Evolutionary conservation across 2,329 filamentous ascomycete genomes (phyloP), one percentile per base, ranked within the genome.

Genomic region (Mycosphaerella arachidis): DNA sequence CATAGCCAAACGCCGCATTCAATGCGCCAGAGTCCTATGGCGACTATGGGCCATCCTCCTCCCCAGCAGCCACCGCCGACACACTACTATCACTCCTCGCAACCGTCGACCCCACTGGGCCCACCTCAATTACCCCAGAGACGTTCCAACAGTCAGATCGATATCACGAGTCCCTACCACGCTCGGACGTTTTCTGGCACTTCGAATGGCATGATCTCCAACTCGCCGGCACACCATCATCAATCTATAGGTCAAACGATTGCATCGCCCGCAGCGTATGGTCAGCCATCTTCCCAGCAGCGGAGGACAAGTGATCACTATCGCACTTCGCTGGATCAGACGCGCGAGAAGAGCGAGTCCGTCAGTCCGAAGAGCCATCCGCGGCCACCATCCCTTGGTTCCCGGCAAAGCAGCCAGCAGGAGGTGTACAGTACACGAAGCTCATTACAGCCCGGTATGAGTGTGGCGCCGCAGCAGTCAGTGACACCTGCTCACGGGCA

Each of bases 281-380:
- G 57, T 35, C 66, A 67, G 16, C 65, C 67, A 33, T 69, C 67
- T 18, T 65, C 67, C 24, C 64, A 66, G 24, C 57, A 61, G 27
- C 66, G 67, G 18, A 63, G 65, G 35, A 66, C 66, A 18, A 70
- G 69, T 48, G 70, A 73, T 35, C 27, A 31, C 20, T 70, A 76
- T 48, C 78, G 81, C 59, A 81, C 82, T 48, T 80, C 81, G 53
- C 81, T 81, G 64, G 87, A 91, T 57, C 50, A 52, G 10, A 30
- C 27, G 16, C 83, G 88, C 68, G 89, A 90, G 62, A 79, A 83
- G 53, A 90, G 87, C 71, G 74, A 88, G 56, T 92, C 89, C 70
- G 85, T 93, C 54, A 93, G 89, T 72, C 90, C 91, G 31, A 92
- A 91, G 76, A 91, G 72, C 5, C 68, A 67, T 16, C 68, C 69